Evolutionary conservation across 169 alveolate species (phyloP).

Genomic region (Condylostoma magnum): DNA sequence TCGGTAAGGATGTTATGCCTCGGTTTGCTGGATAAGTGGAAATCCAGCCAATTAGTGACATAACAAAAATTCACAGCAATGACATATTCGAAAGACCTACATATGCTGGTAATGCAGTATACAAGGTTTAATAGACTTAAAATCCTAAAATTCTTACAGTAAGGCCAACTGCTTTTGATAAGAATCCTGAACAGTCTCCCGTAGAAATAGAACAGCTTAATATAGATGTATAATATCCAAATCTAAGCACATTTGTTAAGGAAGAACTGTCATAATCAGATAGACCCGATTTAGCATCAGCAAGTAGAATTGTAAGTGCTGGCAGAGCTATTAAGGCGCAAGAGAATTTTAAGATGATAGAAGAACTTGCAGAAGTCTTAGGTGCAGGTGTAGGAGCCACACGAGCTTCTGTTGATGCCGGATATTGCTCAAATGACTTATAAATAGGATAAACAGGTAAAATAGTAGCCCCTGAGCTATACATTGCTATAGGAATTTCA

Average conservation of each 20-base stretch:
- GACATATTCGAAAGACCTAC: slow-evolving; percentile 62
- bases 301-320: slow-evolving; percentile 72
- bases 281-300: slow-evolving; percentile 71
- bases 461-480: slow-evolving; percentile 88
- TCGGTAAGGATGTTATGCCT: slow-evolving; percentile 70
- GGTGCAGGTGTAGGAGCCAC: slow-evolving; percentile 83
- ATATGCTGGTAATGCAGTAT: slow-evolving; percentile 79
- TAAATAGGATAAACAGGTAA: slow-evolving; percentile 90
- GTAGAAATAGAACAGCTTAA: slow-evolving; percentile 39
- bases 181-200: slow-evolving; percentile 35
- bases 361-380: slow-evolving; percentile 63
- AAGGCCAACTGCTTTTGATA: slow-evolving; percentile 71
- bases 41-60: slow-evolving; percentile 69
- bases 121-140: slow-evolving; percentile 50
- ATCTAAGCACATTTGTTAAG: slow-evolving; percentile 35
- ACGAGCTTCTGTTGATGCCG: slow-evolving; percentile 85
- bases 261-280: slow-evolving; percentile 53
- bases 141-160: slow-evolving; percentile 52
- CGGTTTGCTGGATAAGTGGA: slow-evolving; percentile 64
- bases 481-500: slow-evolving; percentile 87
- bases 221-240: slow-evolving; percentile 29
- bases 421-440: slow-evolving; percentile 60
- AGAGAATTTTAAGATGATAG: slow-evolving; percentile 65
- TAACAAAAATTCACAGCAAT: slow-evolving; percentile 46
- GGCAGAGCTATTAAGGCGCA: slow-evolving; percentile 79